Evolutionary conservation across 2,329 filamentous ascomycete genomes (phyloP), one percentile per base, ranked within the genome.

Genomic region (Xylariomycetidae sp.): DNA sequence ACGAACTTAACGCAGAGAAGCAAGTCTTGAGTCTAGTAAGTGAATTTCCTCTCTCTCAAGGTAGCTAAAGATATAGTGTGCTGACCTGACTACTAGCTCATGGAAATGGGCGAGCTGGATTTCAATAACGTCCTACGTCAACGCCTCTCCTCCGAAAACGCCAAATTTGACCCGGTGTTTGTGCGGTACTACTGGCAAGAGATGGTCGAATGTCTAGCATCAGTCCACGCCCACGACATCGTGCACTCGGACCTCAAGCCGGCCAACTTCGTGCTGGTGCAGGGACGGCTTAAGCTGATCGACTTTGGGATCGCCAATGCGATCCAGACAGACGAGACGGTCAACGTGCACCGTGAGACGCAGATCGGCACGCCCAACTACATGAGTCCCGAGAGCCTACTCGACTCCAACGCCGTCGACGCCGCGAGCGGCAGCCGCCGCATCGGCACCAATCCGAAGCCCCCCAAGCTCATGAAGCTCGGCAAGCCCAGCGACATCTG

Each of bases 181-280:
- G 88, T 92, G 10, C 84, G 92, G n/a, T 94, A 86, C 63, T 95
- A 95, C 69, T 98, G 92, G 92, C 92, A 94, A 60, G 92, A 98
- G 63, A 98, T 98, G 92, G 80, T 98, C 13, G 88, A 95, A 59
- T 97, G 92, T 56, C 79, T 98, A 5, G 78, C 86, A 47, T 79
- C 90, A 1, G 88, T 98, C 1, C 92, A 98, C 56, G 77, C 84
- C 10, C 74, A 83, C 57, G 88, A 96, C 54, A 89, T 98, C 44
- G 92, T 98, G 3, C 92, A 98, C 63, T 95, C 88, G 0, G 92
- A 98, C 56, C 71, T 98, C 23, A 98, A 98, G 61, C 92, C 92
- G 1, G 89, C 89, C 50, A 98, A 98, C 58, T 98, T 98, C 58
- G 83, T 98, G 16, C 73, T 97, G 14, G 88, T 95, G 13, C 80